phyloP scores from a whole-genome alignment of 177 flowering plant genomes.

The Telopea speciosissima region DNA sequence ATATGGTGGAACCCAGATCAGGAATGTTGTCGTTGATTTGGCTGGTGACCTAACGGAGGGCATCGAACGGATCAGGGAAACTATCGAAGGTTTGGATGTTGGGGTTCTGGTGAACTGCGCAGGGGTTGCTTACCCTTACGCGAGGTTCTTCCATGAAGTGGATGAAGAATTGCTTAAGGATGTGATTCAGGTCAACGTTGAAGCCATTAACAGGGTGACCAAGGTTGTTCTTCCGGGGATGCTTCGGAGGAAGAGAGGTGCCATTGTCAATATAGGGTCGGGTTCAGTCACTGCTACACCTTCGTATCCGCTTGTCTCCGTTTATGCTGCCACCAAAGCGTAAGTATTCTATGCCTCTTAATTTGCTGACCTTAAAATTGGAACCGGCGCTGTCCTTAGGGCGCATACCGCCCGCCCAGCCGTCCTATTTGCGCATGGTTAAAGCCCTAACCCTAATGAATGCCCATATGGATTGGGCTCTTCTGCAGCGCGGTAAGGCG shows the following conservation, averaged over 20 bases:
- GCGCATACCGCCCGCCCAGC: too few relatives aligned
- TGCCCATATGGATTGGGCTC: too few relatives aligned
- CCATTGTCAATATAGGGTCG: conserved; percentile 63
- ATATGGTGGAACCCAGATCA: too few relatives aligned
- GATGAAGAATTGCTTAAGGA: conserved; percentile 37
- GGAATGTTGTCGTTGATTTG: too few relatives aligned
- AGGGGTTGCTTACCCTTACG: conserved; percentile 41
- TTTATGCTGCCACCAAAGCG: conserved; percentile 84
- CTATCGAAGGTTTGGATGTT: conserved; percentile 26
- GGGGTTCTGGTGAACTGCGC: conserved; percentile 68
- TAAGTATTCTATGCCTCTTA: conserved; percentile 22
- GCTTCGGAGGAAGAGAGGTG: conserved; percentile 52
- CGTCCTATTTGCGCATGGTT: too few relatives aligned
- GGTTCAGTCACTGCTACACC: conserved; percentile 47
- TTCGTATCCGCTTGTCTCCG: conserved; percentile 56
- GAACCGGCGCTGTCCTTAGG: too few relatives aligned
- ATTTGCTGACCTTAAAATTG: too few relatives aligned
- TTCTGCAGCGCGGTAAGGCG: too few relatives aligned
- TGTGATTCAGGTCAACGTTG: conserved; percentile 53
- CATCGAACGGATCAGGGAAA: too few relatives aligned
- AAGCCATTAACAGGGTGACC: conserved; percentile 43
- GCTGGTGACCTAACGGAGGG: too few relatives aligned
- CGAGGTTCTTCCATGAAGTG: conserved; percentile 64
- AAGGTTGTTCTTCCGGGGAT: conserved; percentile 44
- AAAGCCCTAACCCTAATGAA: too few relatives aligned